These are phyloP conservation scores for Aspergillus sp. DNA, from an alignment of 2,329 filamentous ascomycete species.

Conservation along the genomic window DNA sequence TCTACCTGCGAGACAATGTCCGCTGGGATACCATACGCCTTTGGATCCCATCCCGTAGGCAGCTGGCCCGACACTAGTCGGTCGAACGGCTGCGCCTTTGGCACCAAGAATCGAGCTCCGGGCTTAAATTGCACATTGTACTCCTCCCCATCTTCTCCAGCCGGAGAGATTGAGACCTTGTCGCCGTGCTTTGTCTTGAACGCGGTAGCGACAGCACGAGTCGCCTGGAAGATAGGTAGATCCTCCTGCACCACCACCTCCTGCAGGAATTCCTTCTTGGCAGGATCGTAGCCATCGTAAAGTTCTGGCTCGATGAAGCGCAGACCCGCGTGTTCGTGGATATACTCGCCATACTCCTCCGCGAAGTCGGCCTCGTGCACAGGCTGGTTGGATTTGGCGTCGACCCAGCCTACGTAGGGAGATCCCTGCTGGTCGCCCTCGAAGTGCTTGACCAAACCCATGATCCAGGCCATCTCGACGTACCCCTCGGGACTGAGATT, in stretches of 20 bases:
- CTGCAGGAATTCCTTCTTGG: constrained; percentile 93
- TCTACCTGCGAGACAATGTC: constrained; percentile 96
- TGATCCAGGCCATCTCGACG: constrained; percentile 15
- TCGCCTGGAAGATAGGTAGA: constrained; percentile 71
- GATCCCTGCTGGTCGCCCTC: neutral
- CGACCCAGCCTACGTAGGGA: constrained; percentile 4
- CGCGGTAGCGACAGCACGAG: neutral
- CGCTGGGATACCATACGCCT: constrained; percentile 88
- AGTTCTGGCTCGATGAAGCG: constrained; percentile 64
- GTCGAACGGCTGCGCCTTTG: constrained; percentile 2
- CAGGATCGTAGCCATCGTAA: constrained; percentile 62
- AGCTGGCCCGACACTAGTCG: constrained; percentile 81
- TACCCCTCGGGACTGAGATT: constrained; percentile 1
- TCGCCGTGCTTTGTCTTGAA: constrained; percentile 1
- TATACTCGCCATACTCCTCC: constrained; percentile 37
- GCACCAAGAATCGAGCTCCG: constrained; percentile 70
- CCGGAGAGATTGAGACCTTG: neutral
- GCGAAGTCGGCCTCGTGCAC: constrained; percentile 3
- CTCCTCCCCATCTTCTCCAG: neutral
- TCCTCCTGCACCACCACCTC: constrained; percentile 95
- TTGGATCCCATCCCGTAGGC: constrained; percentile 93
- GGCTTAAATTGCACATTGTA: constrained; percentile 82
- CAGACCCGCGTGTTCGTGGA: constrained; percentile 91
- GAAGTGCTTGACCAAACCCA: constrained; percentile 9
- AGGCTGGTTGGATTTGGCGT: neutral